Evolutionary conservation across 1,139 yeast species (phyloP).

Genomic region (Taiozyma onychis): DNA sequence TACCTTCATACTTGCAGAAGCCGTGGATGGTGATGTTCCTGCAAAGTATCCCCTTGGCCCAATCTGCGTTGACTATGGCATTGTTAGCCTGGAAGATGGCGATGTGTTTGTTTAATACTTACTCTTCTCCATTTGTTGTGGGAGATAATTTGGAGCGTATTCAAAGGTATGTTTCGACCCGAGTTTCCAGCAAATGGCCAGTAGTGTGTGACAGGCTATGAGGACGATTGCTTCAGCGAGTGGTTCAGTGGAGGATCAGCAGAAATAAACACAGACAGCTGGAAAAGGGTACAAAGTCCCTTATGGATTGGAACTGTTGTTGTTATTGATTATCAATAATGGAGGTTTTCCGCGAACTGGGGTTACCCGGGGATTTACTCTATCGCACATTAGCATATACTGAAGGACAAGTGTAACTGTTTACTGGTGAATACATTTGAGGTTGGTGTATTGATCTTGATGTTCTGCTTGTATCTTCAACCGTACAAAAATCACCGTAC

Average conservation of each 20-base stretch:
- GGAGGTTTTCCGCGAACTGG: too few relatives aligned
- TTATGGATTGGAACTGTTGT: too few relatives aligned
- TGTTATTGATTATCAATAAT: too few relatives aligned
- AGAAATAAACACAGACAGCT: too few relatives aligned
- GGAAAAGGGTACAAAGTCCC: too few relatives aligned
- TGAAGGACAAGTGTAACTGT: too few relatives aligned
- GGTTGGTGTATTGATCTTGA: too few relatives aligned
- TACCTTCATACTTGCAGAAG: conserved; percentile 81
- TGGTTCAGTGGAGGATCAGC: background rate
- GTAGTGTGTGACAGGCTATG: background rate
- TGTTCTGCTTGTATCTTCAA: too few relatives aligned
- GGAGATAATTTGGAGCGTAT: background rate
- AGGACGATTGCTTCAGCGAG: background rate
- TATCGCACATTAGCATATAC: too few relatives aligned
- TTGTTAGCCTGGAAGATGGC: background rate
- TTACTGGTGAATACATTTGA: too few relatives aligned
- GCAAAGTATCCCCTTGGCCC: conserved; percentile 79
- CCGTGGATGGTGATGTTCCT: conserved; percentile 84
- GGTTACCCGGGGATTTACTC: too few relatives aligned
- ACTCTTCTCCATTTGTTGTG: background rate
- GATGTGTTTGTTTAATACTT: background rate
- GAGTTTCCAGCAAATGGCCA: background rate
- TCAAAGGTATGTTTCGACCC: background rate
- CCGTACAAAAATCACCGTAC: too few relatives aligned
- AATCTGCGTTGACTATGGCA: conserved; percentile 26